phyloP scores from a whole-genome alignment of 2,329 filamentous ascomycete species.

The Acrodontium crateriforme region DNA sequence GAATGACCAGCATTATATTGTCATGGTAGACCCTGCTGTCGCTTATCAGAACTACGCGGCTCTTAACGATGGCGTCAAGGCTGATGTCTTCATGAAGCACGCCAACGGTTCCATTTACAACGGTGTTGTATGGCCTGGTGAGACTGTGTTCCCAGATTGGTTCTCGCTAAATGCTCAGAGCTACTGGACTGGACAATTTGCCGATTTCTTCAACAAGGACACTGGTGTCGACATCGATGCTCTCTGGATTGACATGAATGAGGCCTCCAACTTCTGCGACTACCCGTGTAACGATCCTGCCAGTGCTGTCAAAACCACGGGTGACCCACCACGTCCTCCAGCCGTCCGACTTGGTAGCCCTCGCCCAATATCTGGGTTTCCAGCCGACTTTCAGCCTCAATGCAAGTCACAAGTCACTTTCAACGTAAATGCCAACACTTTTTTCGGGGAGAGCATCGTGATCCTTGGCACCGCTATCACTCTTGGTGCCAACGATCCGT shows the following conservation, averaged over 20 bases:
- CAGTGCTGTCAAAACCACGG: slow-evolving; percentile 23
- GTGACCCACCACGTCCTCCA: slow-evolving; percentile 47
- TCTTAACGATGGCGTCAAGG: slow-evolving; percentile 47
- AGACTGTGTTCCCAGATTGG: slow-evolving; percentile 46
- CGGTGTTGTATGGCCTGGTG: slow-evolving; percentile 65
- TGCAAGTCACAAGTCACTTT: slow-evolving; percentile 21
- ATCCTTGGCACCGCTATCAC: slow-evolving; percentile 20
- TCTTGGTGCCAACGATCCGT: slow-evolving; percentile 16
- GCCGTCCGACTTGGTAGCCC: slow-evolving; percentile 47
- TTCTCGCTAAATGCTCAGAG: slow-evolving; percentile 48
- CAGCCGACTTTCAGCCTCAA: slow-evolving; percentile 50
- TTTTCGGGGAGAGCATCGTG: slow-evolving; percentile 23
- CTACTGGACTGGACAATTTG: slow-evolving; percentile 60
- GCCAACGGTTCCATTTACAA: slow-evolving; percentile 42
- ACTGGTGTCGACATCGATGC: slow-evolving; percentile 62
- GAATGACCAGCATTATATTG: slow-evolving; percentile 23
- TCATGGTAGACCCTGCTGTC: slow-evolving; percentile 65
- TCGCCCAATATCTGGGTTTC: slow-evolving; percentile 54
- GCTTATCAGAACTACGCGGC: slow-evolving; percentile 35
- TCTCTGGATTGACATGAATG: slow-evolving; percentile 56
- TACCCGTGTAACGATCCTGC: slow-evolving; percentile 27
- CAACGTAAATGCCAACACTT: slow-evolving; percentile 21
- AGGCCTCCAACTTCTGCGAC: slow-evolving; percentile 42
- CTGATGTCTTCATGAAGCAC: slow-evolving; percentile 40
- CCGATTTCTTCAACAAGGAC: slow-evolving; percentile 47